These are phyloP conservation scores for Gnaphalium uliginosum DNA, from an alignment of 129 eudicot species.

Conservation along the genomic window DNA sequence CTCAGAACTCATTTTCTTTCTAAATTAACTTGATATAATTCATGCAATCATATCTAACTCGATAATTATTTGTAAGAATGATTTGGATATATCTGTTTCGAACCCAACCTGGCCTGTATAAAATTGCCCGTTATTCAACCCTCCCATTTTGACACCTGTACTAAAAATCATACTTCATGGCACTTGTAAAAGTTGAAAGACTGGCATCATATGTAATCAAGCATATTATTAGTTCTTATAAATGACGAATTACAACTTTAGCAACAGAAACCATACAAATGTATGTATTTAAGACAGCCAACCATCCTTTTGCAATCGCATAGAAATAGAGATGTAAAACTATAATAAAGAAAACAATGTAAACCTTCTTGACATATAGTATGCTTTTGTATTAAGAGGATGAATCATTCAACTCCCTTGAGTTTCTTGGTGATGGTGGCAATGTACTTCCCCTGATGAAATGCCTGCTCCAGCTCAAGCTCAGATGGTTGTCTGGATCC, in stretches of 20 bases:
- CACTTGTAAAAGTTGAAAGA: not conserved
- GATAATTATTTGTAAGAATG: not conserved
- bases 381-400: conserved; percentile 21
- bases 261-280: conserved; percentile 14
- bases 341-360: conserved; percentile 22
- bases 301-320: conserved; percentile 32
- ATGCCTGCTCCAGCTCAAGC: conserved; percentile 68
- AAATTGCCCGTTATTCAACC: not conserved
- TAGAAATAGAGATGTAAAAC: conserved; percentile 7
- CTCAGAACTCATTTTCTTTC: not conserved
- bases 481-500: conserved; percentile 86
- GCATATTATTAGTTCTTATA: conserved; percentile 31
- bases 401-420: conserved; percentile 52
- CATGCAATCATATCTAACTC: not conserved
- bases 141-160: not conserved
- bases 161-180: not conserved
- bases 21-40: not conserved
- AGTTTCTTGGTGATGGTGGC: conserved; percentile 82
- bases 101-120: not conserved
- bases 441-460: conserved; percentile 82
- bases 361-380: conserved; percentile 24
- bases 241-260: conserved; percentile 10
- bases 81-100: not conserved
- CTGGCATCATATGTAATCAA: conserved; percentile 5
- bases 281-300: conserved; percentile 18